Conservation (phyloP, 306 rosid genomes). For the Prunus padus region DNA sequence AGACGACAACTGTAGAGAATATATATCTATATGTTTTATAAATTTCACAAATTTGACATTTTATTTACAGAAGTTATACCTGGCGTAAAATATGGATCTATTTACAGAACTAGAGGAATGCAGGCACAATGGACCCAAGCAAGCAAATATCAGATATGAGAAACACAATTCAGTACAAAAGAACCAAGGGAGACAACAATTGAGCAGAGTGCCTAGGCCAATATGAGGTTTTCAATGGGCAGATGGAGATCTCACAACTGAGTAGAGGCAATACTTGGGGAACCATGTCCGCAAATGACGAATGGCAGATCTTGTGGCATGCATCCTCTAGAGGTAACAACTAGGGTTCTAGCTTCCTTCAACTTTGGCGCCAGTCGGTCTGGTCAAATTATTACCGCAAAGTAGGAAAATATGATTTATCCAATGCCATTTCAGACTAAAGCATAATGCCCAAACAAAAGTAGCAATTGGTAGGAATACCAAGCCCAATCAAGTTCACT, state of each 20-base stretch:
- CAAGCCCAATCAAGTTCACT: not conserved
- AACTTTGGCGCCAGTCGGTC: not conserved
- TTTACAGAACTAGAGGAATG: too few species aligned
- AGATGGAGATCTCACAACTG: not conserved
- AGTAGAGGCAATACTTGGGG: not conserved
- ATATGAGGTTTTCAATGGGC: not conserved
- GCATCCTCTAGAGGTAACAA: not conserved
- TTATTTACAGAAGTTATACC: too few species aligned
- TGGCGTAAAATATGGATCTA: too few species aligned
- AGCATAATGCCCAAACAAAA: too few species aligned
- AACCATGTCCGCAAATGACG: not conserved
- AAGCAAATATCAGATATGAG: too few species aligned
- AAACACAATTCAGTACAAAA: too few species aligned
- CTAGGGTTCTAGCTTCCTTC: conserved; percentile 7
- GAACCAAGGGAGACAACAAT: not conserved
- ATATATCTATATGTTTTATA: too few species aligned
- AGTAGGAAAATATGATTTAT: not conserved
- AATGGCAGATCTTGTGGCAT: not conserved
- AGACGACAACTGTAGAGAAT: too few species aligned
- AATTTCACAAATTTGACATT: too few species aligned
- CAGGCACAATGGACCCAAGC: too few species aligned
- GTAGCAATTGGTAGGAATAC: not conserved
- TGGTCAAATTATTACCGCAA: not conserved
- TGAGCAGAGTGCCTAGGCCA: not conserved
- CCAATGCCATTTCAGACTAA: not conserved